These are phyloP conservation scores for Cornus controversa DNA, from an alignment of 148 eudicot genomes.

Conservation along the genomic window DNA sequence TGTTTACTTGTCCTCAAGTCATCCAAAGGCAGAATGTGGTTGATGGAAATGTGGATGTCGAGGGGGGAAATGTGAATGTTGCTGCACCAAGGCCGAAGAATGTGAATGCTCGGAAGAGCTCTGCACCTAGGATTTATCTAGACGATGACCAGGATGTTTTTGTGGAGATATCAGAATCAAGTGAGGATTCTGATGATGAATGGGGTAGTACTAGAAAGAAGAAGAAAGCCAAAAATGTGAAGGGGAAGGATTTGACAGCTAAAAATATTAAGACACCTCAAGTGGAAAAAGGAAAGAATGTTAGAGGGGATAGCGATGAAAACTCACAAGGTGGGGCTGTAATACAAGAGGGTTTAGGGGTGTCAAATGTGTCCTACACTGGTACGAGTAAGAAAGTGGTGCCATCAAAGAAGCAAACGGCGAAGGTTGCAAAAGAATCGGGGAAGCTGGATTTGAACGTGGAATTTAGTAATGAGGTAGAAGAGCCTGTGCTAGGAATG, in stretches of 20 bases:
- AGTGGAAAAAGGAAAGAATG: slow-evolving; percentile 1
- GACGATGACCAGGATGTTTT: slow-evolving; percentile 42
- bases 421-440: slow-evolving; percentile 14
- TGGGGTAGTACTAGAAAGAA: slow-evolving; percentile 41
- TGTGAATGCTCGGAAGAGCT: slow-evolving; percentile 10
- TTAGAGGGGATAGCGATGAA: slow-evolving; percentile 1
- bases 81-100: background rate
- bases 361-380: background rate
- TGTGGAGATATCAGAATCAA: slow-evolving; percentile 47
- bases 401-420: slow-evolving; percentile 3
- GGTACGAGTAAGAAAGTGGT: slow-evolving; percentile 10
- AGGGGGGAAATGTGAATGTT: background rate
- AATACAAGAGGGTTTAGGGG: slow-evolving; percentile 3
- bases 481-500: background rate
- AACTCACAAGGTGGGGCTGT: slow-evolving; percentile 3
- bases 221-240: slow-evolving; percentile 40
- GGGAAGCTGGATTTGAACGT: background rate
- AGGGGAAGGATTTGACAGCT: slow-evolving; percentile 11
- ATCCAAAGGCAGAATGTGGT: slow-evolving; percentile 3
- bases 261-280: background rate
- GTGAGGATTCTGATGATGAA: slow-evolving; percentile 61
- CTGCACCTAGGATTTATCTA: slow-evolving; percentile 46
- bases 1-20: slow-evolving; percentile 48
- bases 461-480: background rate
- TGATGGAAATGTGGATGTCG: background rate